Base-by-base conservation (phyloP, 257 asterid genomes). In the Marsdenia floribunda region DNA sequence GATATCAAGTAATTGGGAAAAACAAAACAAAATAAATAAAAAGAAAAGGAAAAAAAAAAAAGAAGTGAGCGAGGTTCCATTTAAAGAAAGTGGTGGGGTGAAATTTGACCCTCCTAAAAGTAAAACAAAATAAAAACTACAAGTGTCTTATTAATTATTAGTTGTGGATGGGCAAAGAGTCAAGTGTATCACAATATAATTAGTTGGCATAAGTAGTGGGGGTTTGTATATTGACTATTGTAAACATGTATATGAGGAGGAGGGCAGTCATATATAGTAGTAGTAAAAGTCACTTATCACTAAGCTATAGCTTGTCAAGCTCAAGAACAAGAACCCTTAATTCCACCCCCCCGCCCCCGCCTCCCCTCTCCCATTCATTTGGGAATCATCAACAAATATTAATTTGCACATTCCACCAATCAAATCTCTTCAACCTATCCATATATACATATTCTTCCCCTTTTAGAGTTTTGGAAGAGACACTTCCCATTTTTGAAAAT, bases 391-490 rank as follows among this genome's bases (percentile, higher is more conserved):
- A 69, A 78, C 4, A 14, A 13, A 52, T 52, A 46, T 6, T 29
- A 29, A 15, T 53, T 37, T 69, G 81, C 72, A 76, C 79, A 53
- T 77, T 49, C 79, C 10, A 77, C 85, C 80, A 80, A 82, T 82
- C 68, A 78, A 52, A 69, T 24, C 77, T 37, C 70, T 40, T 53
- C 59, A 15, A 42, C 9, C 47, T 42, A 42, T 42, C 47, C 9
- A 42, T 49, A 11, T 49, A 13, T 11, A 49, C 2, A 2, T 50
- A 50, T 50, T 3, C 61, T 5, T 50, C 47, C 74, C 53, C 77
- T 64, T 29, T 74, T 22, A 38, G 38, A 83, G 70, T 72, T 74
- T 78, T 81, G 70, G 64, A 59, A 76, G 85, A 87, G 78, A 79
- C 80, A 58, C 77, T 50, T 52, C 79, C 61, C 49, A 37, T 73